A percentile compares a stretch with the other conserved stretches of the same genome.
phyloP scores from a whole-genome alignment of 1,284 basidiomycete species.

The Melampsora abietis-canadensis region DNA sequence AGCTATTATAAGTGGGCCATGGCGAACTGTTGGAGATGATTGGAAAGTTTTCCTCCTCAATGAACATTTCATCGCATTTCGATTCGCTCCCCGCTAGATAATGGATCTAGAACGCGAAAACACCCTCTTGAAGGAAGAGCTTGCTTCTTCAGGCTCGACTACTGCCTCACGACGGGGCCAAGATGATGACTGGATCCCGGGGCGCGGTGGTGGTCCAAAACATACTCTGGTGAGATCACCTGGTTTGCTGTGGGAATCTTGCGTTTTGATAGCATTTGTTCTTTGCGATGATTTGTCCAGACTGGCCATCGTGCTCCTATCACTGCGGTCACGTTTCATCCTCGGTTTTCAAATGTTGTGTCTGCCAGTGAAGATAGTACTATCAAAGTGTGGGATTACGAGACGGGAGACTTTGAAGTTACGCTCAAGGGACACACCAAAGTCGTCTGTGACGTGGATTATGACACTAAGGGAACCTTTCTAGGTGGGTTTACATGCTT shows the following conservation, averaged over 20 bases:
- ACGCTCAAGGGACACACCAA: constrained; percentile 90
- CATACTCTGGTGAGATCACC: constrained; percentile 25
- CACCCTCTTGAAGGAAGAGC: constrained; percentile 71
- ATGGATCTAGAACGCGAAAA: constrained; percentile 81
- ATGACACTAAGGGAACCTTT: constrained; percentile 75
- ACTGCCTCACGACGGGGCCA: constrained; percentile 47
- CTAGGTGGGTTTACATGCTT: constrained; percentile 61
- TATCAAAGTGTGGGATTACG: constrained; percentile 93
- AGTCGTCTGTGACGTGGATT: constrained; percentile 79
- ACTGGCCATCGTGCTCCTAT: constrained; percentile 74
- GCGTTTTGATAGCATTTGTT: neutral
- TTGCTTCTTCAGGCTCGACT: constrained; percentile 52
- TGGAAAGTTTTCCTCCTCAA: neutral
- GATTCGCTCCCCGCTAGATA: constrained; percentile 59
- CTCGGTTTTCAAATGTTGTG: constrained; percentile 74
- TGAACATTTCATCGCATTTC: neutral
- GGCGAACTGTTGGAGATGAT: neutral
- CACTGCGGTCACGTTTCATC: constrained; percentile 79
- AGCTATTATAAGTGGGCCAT: neutral
- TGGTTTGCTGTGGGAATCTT: neutral
- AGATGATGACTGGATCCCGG: constrained; percentile 35
- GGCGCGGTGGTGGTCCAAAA: constrained; percentile 20
- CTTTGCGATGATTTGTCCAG: constrained; percentile 61
- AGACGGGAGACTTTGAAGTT: constrained; percentile 84
- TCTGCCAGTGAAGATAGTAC: constrained; percentile 82